These are phyloP conservation scores for Byssothecium circinans DNA, from an alignment of 2,329 filamentous ascomycete genomes.

Conservation along the genomic window DNA sequence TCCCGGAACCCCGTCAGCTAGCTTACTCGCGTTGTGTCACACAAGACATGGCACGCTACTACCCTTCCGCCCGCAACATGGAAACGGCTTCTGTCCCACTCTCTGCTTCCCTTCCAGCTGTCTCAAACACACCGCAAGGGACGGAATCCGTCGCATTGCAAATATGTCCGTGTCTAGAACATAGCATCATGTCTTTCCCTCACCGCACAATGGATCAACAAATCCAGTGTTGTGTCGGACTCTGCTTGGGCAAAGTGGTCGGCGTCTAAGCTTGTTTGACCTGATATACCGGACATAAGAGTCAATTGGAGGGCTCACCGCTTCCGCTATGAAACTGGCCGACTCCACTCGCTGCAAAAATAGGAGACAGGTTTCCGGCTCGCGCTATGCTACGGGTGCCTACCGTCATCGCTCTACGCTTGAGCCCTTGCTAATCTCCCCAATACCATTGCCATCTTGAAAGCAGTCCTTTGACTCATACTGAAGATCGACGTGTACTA, in stretches of 20 bases:
- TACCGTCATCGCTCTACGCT: constrained; percentile 18
- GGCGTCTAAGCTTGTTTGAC: constrained; percentile 17
- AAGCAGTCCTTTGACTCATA: constrained; percentile 16
- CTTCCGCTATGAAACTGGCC: constrained; percentile 22
- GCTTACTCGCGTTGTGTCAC: constrained; percentile 10
- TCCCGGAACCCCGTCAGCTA: too few species aligned
- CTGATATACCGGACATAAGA: constrained; percentile 5
- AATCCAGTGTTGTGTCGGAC: constrained; percentile 18
- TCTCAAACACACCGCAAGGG: constrained; percentile 27
- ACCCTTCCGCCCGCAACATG: constrained; percentile 18
- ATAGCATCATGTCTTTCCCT: constrained; percentile 12
- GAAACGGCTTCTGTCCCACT: constrained; percentile 11
- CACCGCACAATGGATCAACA: constrained; percentile 28
- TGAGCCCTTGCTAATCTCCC: constrained; percentile 14
- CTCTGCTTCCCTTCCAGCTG: constrained; percentile 7
- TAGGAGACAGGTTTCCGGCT: constrained; percentile 4
- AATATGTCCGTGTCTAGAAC: constrained; percentile 17
- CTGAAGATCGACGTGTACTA: constrained; percentile 14
- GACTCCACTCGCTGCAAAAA: constrained; percentile 18
- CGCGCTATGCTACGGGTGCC: constrained; percentile 5
- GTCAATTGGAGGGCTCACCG: constrained; percentile 29
- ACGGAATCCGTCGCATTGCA: constrained; percentile 8
- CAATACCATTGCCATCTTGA: constrained; percentile 2
- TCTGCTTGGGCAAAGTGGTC: constrained; percentile 15
- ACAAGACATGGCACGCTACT: constrained; percentile 23